Evolutionary conservation across 768 basidiomycete species (phyloP), one percentile per base, ranked within the genome.

Genomic region (Cubamyces lactineus): DNA sequence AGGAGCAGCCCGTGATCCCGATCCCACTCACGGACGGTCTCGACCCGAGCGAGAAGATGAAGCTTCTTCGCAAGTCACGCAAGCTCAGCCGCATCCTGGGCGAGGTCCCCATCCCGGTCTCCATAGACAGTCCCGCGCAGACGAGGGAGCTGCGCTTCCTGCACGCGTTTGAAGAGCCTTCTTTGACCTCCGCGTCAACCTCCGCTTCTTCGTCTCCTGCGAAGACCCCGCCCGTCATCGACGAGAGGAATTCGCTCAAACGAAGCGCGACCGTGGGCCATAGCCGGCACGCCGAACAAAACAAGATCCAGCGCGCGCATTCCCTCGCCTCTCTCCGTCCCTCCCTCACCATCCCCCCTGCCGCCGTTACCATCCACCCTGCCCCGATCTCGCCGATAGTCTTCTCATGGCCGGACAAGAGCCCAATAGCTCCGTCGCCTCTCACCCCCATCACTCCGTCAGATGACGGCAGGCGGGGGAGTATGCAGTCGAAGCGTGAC

Each of bases 61-160:
- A 72, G 62, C 67, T 79, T 53, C 61, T 80, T 55, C 75, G 74
- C 67, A 80, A 81, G 62, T 74, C 77, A 24, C 72, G 77, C 40
- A 82, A 80, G 63, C 70, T 84, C 49, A 78, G 76, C 63, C 76
- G 72, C 52, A 75, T 80, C 49, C 76, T 84, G 43, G 77, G 77
- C 40, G 75, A 80, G 28, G 56, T 74, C 3, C 69, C 78, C 16
- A 57, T 66, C 19, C 60, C 61, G 21, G 46, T 47, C 15, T 34
- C 59, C 34, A 48, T 51, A 3, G 66, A 66, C 26, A 49, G 52
- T 45, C 42, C 54, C 34, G 16, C 43, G 17, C 28, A 53, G 47
- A 38, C 59, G 39, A 34, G 19, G 53, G 59, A 53, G 11, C 21
- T 30, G 30, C 55, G 55, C 19, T 41, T 54, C 40, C 34, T 41